Evolutionary conservation across 352 stramenopile genomes (phyloP).

Genomic region (Blastocystis sp.): DNA sequence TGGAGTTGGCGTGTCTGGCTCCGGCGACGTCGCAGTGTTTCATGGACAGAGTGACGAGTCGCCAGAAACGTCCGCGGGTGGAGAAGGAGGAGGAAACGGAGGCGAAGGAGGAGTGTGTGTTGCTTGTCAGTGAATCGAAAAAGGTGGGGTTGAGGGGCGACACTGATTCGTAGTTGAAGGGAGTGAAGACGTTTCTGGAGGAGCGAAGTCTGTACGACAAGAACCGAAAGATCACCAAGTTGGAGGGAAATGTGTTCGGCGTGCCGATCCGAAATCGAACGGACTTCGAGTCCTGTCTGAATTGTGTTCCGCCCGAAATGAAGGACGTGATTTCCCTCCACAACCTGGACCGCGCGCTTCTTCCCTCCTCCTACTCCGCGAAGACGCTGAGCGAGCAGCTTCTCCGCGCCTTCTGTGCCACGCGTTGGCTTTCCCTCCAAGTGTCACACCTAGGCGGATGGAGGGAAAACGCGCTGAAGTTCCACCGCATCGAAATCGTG

Average conservation of each 20-base stretch:
- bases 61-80: not conserved
- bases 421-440: not conserved
- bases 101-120: not conserved
- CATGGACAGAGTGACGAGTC: not conserved
- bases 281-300: constrained; percentile 8
- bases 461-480: not conserved
- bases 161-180: not conserved
- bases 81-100: not conserved
- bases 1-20: not conserved
- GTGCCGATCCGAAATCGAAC: not conserved
- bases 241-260: constrained; percentile 1
- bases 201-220: constrained; percentile 8
- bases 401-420: not conserved
- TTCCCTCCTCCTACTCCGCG: not conserved
- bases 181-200: constrained; percentile 16
- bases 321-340: not conserved
- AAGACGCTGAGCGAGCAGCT: not conserved
- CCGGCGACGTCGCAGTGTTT: not conserved
- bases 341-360: not conserved
- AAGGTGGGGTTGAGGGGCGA: not conserved
- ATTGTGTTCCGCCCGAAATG: not conserved
- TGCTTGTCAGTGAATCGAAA: not conserved
- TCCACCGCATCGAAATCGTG: not conserved
- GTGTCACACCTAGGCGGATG: not conserved
- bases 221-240: constrained; percentile 16